Evolutionary conservation across 2,329 filamentous ascomycete species (phyloP).

Genomic region (Rutstroemia sp.): DNA sequence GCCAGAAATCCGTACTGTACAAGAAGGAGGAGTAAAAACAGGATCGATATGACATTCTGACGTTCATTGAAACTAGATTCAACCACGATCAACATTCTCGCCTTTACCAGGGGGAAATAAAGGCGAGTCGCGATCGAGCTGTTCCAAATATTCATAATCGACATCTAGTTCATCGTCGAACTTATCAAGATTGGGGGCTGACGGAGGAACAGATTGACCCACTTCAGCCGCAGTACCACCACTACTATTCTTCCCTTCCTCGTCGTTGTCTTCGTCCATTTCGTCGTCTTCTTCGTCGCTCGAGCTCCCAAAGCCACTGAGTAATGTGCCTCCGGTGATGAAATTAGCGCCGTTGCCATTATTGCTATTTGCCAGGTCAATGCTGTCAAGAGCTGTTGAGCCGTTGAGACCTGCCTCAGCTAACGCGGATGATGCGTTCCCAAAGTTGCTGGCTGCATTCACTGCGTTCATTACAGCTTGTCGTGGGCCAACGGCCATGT

Average conservation of each 20-base stretch:
- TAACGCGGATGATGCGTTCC: constrained; percentile 55
- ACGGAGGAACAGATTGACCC: constrained; percentile 36
- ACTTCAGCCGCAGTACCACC: constrained; percentile 41
- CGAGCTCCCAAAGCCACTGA: constrained; percentile 88
- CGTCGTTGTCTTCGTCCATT: constrained; percentile 76
- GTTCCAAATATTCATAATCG: constrained; percentile 32
- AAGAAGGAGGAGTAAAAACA: constrained; percentile 1
- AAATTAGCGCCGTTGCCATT: constrained; percentile 57
- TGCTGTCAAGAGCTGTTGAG: constrained; percentile 36
- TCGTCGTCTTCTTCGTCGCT: constrained; percentile 97
- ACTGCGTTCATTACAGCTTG: constrained; percentile 53
- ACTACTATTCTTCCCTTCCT: constrained; percentile 44
- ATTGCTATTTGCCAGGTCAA: constrained; percentile 60
- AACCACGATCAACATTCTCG: constrained; percentile 55
- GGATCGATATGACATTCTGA: not conserved
- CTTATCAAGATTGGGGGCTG: constrained; percentile 30
- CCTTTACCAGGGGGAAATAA: constrained; percentile 21
- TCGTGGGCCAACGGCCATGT: constrained; percentile 77
- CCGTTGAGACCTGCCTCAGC: constrained; percentile 77
- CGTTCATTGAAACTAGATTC: constrained; percentile 11
- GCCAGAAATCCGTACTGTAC: constrained; percentile 5
- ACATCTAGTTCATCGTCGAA: constrained; percentile 30
- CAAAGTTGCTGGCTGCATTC: constrained; percentile 48
- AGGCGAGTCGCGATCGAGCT: constrained; percentile 30
- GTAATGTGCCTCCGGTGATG: constrained; percentile 64